These are phyloP conservation scores for Pontederia paniculata DNA, from an alignment of 176 grass and related monocot genomes.

Conservation along the genomic window DNA sequence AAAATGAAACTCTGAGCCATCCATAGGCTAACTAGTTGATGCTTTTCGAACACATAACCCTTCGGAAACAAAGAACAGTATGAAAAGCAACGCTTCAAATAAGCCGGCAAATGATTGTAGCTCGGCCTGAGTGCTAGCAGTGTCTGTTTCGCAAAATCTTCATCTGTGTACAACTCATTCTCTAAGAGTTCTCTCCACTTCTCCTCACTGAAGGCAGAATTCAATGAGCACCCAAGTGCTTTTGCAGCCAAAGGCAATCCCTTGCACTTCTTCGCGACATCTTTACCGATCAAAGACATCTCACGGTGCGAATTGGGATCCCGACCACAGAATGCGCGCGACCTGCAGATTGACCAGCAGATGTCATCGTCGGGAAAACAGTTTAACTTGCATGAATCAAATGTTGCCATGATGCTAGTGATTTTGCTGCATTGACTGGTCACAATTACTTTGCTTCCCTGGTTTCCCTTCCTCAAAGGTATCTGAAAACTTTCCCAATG, in stretches of 20 bases:
- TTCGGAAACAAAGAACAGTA: conserved; percentile 27
- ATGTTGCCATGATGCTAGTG: background rate
- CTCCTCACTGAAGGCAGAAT: background rate
- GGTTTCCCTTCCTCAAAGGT: background rate
- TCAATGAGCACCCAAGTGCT: conserved; percentile 11
- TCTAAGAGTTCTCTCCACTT: conserved; percentile 10
- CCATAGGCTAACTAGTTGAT: conserved; percentile 19
- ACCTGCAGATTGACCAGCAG: conserved; percentile 13
- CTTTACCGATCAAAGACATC: conserved; percentile 11
- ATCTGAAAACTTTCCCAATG: conserved; percentile 5
- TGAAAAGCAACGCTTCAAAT: conserved; percentile 21
- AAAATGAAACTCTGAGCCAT: conserved; percentile 11
- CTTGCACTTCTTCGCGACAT: conserved; percentile 19
- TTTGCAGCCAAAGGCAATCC: conserved; percentile 22
- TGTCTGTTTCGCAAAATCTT: background rate
- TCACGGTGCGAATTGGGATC: background rate
- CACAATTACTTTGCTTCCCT: conserved; percentile 20
- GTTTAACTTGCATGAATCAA: background rate
- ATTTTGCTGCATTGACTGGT: background rate
- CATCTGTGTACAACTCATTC: conserved; percentile 12
- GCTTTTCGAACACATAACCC: conserved; percentile 4
- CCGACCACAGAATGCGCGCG: background rate
- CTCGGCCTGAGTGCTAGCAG: conserved; percentile 7
- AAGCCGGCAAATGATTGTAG: conserved; percentile 18
- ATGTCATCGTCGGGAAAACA: background rate